Base-by-base conservation (phyloP, 1,284 basidiomycete genomes). In the Schizophyllum commune region DNA sequence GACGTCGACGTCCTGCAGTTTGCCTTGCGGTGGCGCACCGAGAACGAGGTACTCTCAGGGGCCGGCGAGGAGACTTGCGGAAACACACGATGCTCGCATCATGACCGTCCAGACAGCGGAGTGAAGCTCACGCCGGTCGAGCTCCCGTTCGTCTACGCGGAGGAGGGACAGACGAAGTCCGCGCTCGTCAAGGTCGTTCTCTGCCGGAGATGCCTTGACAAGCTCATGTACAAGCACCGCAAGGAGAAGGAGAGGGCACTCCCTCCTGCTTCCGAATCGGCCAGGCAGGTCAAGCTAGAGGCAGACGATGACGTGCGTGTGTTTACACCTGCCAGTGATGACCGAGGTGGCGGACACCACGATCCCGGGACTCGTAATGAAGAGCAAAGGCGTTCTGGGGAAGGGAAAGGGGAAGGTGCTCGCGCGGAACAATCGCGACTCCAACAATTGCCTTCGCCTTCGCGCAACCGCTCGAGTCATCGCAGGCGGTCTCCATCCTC, bases 161-260 rank as follows among this genome's bases (percentile, higher is more conserved):
- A 98, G 69, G 82, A 83, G 5, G 91, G 89, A 0, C 79, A 85
- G 67, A 73, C 70, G 60, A 95, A 92, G 72, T 84, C 84, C 57
- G 91, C 92, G 0, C 75, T 96, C 9, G 95, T 97, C 56, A 97
- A 98, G 71, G 85, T 95, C 1, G 91, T 92, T 0, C 73, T 97
- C 21, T 98, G 94, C 69, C 71, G 76, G 20, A 82, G 76, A 67
- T 97, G 95, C 69, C 74, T 84, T 57, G 83, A 82, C 69, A 97
- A 96, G 78, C 74, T 98, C 66, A 86, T 89, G 81, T 94, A 88
- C 86, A 94, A 92, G 71, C 79, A 88, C 63, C 82, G 80, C 65
- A 84, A 86, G 68, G 85, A 88, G 70, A 86, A 82, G 70, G 80
- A 78, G 66, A 71, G 64, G 62, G 65, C 33, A 32, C 9, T 13